Evolutionary conservation across 1,139 yeast species (phyloP), one percentile per base, ranked within the genome.

Genomic region (Candida sanyaensis): DNA sequence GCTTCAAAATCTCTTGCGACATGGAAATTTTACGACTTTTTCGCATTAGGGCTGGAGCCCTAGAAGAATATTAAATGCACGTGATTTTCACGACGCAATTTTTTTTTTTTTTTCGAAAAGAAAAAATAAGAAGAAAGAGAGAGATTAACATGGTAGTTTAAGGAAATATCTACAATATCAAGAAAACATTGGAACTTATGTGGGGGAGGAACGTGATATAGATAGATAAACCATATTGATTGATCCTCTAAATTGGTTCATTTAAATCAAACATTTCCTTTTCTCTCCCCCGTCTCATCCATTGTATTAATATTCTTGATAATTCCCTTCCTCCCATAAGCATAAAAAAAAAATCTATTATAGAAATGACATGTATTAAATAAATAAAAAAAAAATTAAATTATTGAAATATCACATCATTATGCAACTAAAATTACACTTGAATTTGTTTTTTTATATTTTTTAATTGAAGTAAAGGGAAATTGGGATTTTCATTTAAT

Each of bases 391-490:
- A 17, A 17, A 17, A 37, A 37, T 27, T 37, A 37, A 37, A 33
- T 40, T 32, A 30, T 23, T 32, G 31, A 32, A 26, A 41, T 31
- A 26, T 24, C 44, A 41, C 37, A 32, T 41, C 44, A 41, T 41
- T 26, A 41, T 41, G 44, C 44, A 41, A 41, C 44, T 41, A 41
- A 41, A 41, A 41, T 34, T 43, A 39, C 45, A 43, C 28, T 33
- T 43, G 17, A 27, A n/a, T n/a, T n/a, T n/a, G n/a, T n/a, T n/a
- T n/a, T n/a, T n/a, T n/a, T n/a, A n/a, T 42, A 30, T 36, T 33
- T 26, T 26, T 26, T 26, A 17, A 2, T 17, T 17, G 21, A 3
- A 17, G 21, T 17, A 3, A 17, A 3, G 21, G 21, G 21, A 3
- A 17, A 17, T 17, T 17, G 21, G 21, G 38, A 33, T 28, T 37